phyloP scores from a whole-genome alignment of 495 filamentous ascomycete species.

The Aspergillus campestris region DNA sequence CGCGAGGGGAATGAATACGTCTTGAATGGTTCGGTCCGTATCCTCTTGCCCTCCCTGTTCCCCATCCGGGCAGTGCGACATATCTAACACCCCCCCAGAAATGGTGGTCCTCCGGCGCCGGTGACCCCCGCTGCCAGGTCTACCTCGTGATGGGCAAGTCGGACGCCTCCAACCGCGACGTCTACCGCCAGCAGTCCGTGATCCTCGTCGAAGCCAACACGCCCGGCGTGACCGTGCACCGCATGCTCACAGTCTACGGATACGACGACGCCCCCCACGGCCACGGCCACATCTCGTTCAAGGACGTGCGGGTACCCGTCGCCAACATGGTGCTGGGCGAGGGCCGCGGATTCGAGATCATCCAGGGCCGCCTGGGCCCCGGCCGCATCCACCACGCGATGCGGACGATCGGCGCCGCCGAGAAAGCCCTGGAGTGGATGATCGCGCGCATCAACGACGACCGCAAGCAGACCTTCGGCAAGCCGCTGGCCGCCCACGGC shows the following conservation, averaged over 20 bases:
- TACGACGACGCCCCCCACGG: conserved; percentile 94
- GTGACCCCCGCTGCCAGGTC: conserved; percentile 79
- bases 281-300: conserved; percentile 82
- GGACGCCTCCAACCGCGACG: conserved; percentile 58
- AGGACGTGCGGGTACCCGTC: conserved; percentile 72
- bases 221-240: conserved; percentile 71
- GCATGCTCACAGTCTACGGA: conserved; percentile 83
- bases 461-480: conserved; percentile 75
- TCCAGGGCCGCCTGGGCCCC: conserved; percentile 85
- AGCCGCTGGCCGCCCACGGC: conserved; percentile 70
- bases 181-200: conserved; percentile 84
- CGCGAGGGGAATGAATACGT: conserved; percentile 76
- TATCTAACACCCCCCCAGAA: conserved; percentile 47
- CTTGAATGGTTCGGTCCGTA: conserved; percentile 68
- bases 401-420: conserved; percentile 81
- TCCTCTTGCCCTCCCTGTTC: neutral
- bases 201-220: conserved; percentile 70
- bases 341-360: conserved; percentile 93
- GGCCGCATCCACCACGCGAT: conserved; percentile 93
- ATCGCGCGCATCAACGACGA: conserved; percentile 84
- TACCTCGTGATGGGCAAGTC: conserved; percentile 92
- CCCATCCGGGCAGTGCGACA: too few relatives aligned
- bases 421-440: conserved; percentile 81
- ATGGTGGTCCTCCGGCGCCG: conserved; percentile 94
- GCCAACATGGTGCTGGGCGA: conserved; percentile 77